phyloP scores from a whole-genome alignment of 2,329 filamentous ascomycete species.

The Bipolaris zeicola region DNA sequence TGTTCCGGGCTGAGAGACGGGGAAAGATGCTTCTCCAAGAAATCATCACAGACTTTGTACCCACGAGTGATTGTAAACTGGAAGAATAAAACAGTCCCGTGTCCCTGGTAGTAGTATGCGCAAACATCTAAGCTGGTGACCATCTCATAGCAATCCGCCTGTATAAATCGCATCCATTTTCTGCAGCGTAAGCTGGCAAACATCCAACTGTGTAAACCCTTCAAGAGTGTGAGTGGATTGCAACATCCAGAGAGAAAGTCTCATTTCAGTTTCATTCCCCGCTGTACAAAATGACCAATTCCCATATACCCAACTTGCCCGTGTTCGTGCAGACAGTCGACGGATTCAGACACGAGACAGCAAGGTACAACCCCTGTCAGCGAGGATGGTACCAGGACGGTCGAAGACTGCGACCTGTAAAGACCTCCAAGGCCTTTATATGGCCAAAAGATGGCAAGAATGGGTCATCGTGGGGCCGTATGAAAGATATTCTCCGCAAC shows the following conservation, averaged over 20 bases:
- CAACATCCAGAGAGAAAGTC: neutral
- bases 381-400: conserved; percentile 37
- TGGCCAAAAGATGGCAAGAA: conserved; percentile 54
- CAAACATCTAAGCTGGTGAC: conserved; percentile 15
- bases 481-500: conserved; percentile 51
- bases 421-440: conserved; percentile 49
- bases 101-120: neutral
- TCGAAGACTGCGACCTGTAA: conserved; percentile 27
- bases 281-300: conserved; percentile 4
- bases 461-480: conserved; percentile 43
- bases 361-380: conserved; percentile 25
- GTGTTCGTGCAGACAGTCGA: conserved; percentile 10
- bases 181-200: conserved; percentile 7
- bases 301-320: neutral
- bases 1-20: neutral
- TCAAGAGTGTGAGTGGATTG: neutral
- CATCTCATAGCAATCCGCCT: neutral
- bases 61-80: neutral
- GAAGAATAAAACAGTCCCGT: neutral
- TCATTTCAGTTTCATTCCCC: neutral
- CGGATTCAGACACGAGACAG: conserved; percentile 22
- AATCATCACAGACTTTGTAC: neutral
- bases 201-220: neutral
- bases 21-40: neutral
- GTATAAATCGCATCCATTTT: neutral